These are phyloP conservation scores for Coemansia sp. DNA, from an alignment of 192 early-diverging fungal species.

Conservation along the genomic window DNA sequence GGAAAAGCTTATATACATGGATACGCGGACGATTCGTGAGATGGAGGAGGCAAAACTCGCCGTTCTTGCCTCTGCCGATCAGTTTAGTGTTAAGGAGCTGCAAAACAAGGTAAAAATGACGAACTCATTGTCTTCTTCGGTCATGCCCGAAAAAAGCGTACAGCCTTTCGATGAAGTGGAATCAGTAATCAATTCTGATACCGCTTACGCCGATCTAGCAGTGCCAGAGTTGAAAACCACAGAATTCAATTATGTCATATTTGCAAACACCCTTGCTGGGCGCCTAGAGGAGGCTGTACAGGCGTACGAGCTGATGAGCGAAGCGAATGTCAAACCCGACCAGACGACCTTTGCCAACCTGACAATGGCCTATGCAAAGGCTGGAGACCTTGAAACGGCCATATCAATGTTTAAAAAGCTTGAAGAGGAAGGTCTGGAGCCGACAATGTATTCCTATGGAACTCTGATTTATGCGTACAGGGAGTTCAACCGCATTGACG, in stretches of 20 bases:
- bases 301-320: conserved; percentile 64
- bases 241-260: conserved; percentile 60
- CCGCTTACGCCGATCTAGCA: background rate
- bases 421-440: conserved; percentile 53
- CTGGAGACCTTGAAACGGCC: conserved; percentile 61
- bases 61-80: conserved; percentile 31
- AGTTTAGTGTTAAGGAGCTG: conserved; percentile 17
- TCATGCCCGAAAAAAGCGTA: background rate
- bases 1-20: conserved; percentile 46
- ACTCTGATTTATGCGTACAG: conserved; percentile 73
- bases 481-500: conserved; percentile 57
- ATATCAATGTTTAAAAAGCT: conserved; percentile 68
- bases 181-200: background rate
- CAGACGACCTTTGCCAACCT: conserved; percentile 72
- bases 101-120: conserved; percentile 24
- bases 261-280: conserved; percentile 65
- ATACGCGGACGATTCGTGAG: conserved; percentile 44
- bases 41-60: conserved; percentile 45
- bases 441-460: conserved; percentile 69
- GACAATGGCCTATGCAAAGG: conserved; percentile 76
- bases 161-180: background rate
- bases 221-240: conserved; percentile 22
- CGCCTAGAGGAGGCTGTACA: conserved; percentile 63
- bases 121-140: background rate
- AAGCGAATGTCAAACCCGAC: conserved; percentile 66